phyloP scores from a whole-genome alignment of 495 filamentous ascomycete species.

The Penicillium riverlandense region DNA sequence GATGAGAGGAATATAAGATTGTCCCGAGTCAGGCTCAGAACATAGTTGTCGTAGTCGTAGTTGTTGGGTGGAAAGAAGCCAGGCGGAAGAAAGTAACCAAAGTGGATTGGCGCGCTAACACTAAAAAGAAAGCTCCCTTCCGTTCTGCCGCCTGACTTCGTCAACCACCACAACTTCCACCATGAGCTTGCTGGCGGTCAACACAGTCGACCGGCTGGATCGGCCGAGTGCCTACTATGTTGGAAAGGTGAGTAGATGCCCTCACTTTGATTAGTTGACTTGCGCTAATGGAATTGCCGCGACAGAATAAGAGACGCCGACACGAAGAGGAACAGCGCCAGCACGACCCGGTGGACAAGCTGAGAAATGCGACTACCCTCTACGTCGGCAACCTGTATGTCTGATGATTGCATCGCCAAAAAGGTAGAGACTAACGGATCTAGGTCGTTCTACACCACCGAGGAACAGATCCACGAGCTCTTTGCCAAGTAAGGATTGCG shows the following conservation, averaged over 20 bases:
- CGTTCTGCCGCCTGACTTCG: constrained; percentile 11
- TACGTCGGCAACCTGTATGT: constrained; percentile 95
- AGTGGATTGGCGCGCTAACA: constrained; percentile 22
- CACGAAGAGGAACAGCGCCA: constrained; percentile 51
- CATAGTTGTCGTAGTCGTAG: too few species aligned
- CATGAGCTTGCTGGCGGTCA: constrained; percentile 20
- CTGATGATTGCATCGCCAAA: background rate
- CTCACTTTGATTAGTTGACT: too few species aligned
- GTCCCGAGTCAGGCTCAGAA: background rate
- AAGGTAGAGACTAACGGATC: background rate
- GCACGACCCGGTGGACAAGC: constrained; percentile 58
- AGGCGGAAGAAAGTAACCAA: constrained; percentile 2
- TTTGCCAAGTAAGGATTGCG: constrained; percentile 63
- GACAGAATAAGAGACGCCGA: constrained; percentile 60
- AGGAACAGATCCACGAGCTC: constrained; percentile 97
- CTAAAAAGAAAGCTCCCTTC: constrained; percentile 18
- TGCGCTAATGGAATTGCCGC: too few species aligned
- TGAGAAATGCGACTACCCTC: constrained; percentile 85
- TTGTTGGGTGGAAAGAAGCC: background rate
- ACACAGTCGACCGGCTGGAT: constrained; percentile 81
- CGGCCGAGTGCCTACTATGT: constrained; percentile 83
- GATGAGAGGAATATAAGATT: background rate
- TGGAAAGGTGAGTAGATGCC: constrained; percentile 51
- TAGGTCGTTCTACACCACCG: constrained; percentile 99
- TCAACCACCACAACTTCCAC: constrained; percentile 1